Base-by-base conservation (phyloP, 129 eudicot species). In the Lactuca saligna region DNA sequence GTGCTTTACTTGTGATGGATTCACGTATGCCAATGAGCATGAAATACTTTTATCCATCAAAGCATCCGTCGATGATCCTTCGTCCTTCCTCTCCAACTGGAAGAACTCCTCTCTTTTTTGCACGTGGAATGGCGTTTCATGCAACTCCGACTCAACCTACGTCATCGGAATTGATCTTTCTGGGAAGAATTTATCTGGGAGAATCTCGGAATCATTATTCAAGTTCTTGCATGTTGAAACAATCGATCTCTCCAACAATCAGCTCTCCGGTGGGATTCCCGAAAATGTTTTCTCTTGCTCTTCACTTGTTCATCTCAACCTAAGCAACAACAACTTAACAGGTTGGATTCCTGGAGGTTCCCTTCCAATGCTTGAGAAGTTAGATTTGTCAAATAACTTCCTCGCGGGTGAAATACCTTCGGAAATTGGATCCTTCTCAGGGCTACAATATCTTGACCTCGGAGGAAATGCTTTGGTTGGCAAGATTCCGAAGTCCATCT, bases 391-490 rank as follows among this genome's bases (percentile, higher is more conserved):
- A 14, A 88, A 88, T 70, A 91, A 91, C 83, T 70, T 91, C 66
- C 79, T 91, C 14, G 76, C 85, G 0, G 96, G 92, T 8, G 8
- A 60, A 29, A 88, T 91, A 35, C 91, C 96, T 1, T 78, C 70
- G 0, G 86, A 51, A 53, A 80, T 91, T 3, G 97, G 97, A 49
- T 54, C 55, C 0, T 82, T 82, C 42, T 70, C 81, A 0, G 78
- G 77, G 62, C 60, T 91, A 46, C 76, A 61, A 63, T 73, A 66
- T 50, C 94, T 91, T 54, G 97, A 91, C 61, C 79, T 91, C 57
- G 97, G 97, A 8, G 97, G 97, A 71, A 91, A 91, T 74, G 80
- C 68, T 20, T 79, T 91, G 9, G 74, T 79, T 25, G 97, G 97
- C 9, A 5, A 63, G 56, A 78, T 91, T 51, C 97, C 97, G 7